A percentile compares a stretch with the other conserved stretches of the same genome.
These are phyloP conservation scores for Neocallimastix lanati DNA, from an alignment of 192 early-diverging fungal species.

Conservation along the genomic window DNA sequence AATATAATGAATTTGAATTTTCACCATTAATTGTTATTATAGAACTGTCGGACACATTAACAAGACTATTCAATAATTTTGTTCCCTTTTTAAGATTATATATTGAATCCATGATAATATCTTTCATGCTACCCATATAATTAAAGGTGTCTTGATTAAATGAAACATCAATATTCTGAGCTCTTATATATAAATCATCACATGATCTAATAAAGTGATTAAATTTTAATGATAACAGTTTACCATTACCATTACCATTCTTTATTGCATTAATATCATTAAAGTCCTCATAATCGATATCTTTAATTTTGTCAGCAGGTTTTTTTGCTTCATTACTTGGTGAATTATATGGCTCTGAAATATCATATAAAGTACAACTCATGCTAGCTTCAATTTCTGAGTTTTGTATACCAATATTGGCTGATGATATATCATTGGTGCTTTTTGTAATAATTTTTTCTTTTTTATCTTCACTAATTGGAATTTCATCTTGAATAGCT, in stretches of 20 bases:
- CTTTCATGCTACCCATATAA: neutral
- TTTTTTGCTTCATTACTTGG: too few species aligned
- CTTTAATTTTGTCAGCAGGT: too few species aligned
- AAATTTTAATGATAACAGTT: neutral
- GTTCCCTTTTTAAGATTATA: neutral
- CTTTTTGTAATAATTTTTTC: too few species aligned
- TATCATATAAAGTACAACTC: neutral
- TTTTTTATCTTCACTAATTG: too few species aligned
- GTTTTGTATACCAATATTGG: too few species aligned
- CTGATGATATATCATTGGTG: too few species aligned
- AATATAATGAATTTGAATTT: too few species aligned
- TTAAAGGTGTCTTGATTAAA: neutral
- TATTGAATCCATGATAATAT: neutral
- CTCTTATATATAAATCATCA: neutral
- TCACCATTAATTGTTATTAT: neutral
- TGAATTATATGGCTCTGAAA: neutral
- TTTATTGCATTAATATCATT: neutral
- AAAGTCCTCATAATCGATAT: neutral
- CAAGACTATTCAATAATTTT: neutral
- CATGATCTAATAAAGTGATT: neutral
- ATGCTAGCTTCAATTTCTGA: neutral
- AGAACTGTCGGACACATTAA: neutral
- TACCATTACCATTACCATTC: neutral
- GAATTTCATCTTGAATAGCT: too few species aligned
- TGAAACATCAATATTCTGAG: neutral